Conservation (phyloP, 352 stramenopile species). For the Phytophthora constricta region DNA sequence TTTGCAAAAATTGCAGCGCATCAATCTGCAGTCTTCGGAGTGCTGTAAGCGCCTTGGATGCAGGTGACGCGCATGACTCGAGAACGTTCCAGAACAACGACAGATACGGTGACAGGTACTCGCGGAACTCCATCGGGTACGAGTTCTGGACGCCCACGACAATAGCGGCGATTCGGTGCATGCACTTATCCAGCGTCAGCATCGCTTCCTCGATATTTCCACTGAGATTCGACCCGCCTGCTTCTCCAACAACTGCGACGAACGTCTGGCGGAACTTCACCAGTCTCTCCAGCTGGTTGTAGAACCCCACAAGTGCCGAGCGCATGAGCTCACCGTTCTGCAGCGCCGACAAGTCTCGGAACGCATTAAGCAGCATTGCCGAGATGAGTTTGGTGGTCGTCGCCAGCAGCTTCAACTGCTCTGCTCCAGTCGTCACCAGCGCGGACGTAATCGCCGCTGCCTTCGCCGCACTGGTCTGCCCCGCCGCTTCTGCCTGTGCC, state of each 20-base stretch:
- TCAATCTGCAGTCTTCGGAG: slow-evolving; percentile 68
- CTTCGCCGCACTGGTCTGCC: slow-evolving; percentile 10
- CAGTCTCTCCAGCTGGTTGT: slow-evolving; percentile 73
- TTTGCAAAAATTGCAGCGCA: slow-evolving; percentile 84
- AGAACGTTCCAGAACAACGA: slow-evolving; percentile 72
- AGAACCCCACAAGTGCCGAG: slow-evolving; percentile 68
- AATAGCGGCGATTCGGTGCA: slow-evolving; percentile 66
- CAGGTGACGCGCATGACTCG: slow-evolving; percentile 24
- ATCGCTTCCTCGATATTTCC: slow-evolving; percentile 20
- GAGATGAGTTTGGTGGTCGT: slow-evolving; percentile 74
- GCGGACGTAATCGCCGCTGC: slow-evolving; percentile 15
- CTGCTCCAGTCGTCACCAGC: slow-evolving; percentile 13
- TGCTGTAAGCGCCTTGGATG: slow-evolving; percentile 10
- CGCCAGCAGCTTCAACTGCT: slow-evolving; percentile 50
- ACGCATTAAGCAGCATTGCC: slow-evolving; percentile 74
- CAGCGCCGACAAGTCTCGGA: slow-evolving; percentile 60
- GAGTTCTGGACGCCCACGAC: slow-evolving; percentile 78
- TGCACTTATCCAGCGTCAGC: slow-evolving; percentile 64
- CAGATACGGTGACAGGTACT: slow-evolving; percentile 74
- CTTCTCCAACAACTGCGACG: slow-evolving; percentile 7
- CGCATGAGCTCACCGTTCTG: slow-evolving; percentile 66
- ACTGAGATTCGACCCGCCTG: neutral
- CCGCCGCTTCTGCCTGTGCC: slow-evolving; percentile 19
- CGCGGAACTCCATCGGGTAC: slow-evolving; percentile 87
- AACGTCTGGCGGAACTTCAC: slow-evolving; percentile 52